Percentiles rank a stretch among this genome's conserved stretches.
Evolutionary conservation across 176 grass and related monocot species (phyloP).

Genomic region (Ananas comosus): DNA sequence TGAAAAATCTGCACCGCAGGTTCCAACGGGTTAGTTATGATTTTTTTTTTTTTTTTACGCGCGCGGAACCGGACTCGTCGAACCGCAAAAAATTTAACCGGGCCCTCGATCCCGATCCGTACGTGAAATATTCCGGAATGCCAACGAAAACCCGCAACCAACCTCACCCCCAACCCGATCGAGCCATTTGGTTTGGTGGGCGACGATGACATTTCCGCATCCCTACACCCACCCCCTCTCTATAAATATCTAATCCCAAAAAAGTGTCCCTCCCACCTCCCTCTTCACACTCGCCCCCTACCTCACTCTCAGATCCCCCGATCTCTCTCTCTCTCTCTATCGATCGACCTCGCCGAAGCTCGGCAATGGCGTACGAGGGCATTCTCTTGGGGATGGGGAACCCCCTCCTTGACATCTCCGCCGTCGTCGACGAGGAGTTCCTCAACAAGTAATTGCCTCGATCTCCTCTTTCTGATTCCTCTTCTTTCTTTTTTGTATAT

Average conservation of each 20-base stretch:
- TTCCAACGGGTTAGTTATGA: too few species aligned
- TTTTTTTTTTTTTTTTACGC: too few species aligned
- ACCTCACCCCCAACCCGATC: not conserved
- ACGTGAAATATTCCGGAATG: not conserved
- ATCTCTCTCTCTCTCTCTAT: slow-evolving; percentile 7
- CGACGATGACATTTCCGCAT: not conserved
- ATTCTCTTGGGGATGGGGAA: slow-evolving; percentile 96
- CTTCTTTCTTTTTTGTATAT: not conserved
- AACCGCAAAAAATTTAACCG: too few species aligned
- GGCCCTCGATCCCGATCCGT: not conserved
- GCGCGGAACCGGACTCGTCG: too few species aligned
- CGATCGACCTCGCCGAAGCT: not conserved
- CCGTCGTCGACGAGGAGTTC: slow-evolving; percentile 82
- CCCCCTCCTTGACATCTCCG: slow-evolving; percentile 97
- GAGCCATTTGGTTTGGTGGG: not conserved
- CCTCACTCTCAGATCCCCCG: slow-evolving; percentile 34
- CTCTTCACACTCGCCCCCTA: not conserved
- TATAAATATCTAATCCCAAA: not conserved
- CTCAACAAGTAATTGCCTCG: slow-evolving; percentile 47
- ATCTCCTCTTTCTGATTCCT: not conserved
- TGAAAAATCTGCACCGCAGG: too few species aligned
- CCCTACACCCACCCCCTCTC: not conserved
- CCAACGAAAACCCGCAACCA: not conserved
- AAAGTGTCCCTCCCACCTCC: slow-evolving; percentile 9
- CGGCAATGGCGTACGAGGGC: slow-evolving; percentile 34